Base-by-base conservation (phyloP, 139 green algal genomes). In the Monoraphidium neglectum region DNA sequence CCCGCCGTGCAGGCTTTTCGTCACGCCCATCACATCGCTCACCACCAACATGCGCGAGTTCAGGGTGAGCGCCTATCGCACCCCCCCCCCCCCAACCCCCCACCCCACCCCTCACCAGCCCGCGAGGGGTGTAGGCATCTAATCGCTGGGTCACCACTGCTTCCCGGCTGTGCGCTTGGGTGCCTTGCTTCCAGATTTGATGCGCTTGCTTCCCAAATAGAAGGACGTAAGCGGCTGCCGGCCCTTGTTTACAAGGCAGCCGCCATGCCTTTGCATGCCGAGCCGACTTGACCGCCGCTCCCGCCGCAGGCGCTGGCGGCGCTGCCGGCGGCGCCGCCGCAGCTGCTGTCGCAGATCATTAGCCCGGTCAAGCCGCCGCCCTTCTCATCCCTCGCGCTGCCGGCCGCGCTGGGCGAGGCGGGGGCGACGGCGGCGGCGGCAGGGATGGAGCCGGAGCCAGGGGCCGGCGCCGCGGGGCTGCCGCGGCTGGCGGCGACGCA, bases 31-130 rank as follows among this genome's bases (percentile, higher is more conserved):
- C 4, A 79, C 84, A 33, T 90, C 83, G 46, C 86, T 91, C 56
- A 84, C 87, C 8, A 82, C 89, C 1, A 85, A 92, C 80, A 77
- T 91, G n/a, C 80, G 90, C 28, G 86, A 94, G 76, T 85, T 94
- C 61, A 36, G 77, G 71, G 84, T 86, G 57, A 4, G 54, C 15
- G n/a, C n/a, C n/a, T n/a, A n/a, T n/a, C n/a, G n/a, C n/a, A n/a
- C n/a, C n/a, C n/a, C n/a, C n/a, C n/a, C n/a, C n/a, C n/a, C n/a
- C n/a, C n/a, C n/a, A n/a, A n/a, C n/a, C n/a, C n/a, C n/a, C n/a
- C n/a, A n/a, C n/a, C n/a, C n/a, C n/a, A n/a, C n/a, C n/a, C n/a
- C n/a, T n/a, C n/a, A n/a, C n/a, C n/a, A n/a, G n/a, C n/a, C n/a
- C n/a, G n/a, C n/a, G n/a, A n/a, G n/a, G n/a, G 3, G 38, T 37